phyloP scores from a whole-genome alignment of 2,329 filamentous ascomycete genomes.

The Fusarium denticulatum region DNA sequence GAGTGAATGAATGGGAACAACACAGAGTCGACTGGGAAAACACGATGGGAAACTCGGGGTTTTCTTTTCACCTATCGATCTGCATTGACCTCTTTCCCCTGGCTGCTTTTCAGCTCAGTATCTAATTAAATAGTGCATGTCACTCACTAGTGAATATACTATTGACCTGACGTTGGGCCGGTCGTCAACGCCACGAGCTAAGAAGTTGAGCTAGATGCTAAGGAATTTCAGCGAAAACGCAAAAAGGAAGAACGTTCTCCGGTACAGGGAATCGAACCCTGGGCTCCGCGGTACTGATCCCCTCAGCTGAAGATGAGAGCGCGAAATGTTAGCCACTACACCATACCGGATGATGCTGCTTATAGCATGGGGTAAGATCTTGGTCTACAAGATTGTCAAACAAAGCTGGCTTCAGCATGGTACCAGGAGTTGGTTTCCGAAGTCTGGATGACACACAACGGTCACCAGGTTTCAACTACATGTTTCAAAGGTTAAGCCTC shows the following conservation, averaged over 20 bases:
- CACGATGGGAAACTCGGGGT: too few species aligned
- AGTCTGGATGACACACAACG: not conserved
- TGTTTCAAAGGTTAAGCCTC: not conserved
- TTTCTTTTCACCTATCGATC: not conserved
- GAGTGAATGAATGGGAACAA: not conserved
- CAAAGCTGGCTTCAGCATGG: rapidly evolving
- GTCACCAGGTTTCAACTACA: not conserved
- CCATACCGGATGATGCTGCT: constrained; percentile 42
- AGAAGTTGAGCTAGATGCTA: rapidly evolving
- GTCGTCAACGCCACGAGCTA: not conserved
- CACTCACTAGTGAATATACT: not conserved
- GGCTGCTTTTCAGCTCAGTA: not conserved
- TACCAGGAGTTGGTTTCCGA: not conserved
- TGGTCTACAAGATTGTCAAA: rapidly evolving
- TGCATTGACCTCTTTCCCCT: not conserved
- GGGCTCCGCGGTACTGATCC: not conserved
- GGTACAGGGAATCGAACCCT: constrained; percentile 7
- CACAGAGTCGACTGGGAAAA: not conserved
- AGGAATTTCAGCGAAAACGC: rapidly evolving
- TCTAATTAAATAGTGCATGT: not conserved
- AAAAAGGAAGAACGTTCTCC: not conserved
- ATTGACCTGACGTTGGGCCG: not conserved
- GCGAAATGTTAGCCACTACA: constrained; percentile 50
- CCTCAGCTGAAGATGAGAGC: constrained; percentile 42
- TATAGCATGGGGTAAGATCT: too few species aligned